Base-by-base conservation (phyloP, 1,139 yeast genomes). In the Scheffersomyces titani region DNA sequence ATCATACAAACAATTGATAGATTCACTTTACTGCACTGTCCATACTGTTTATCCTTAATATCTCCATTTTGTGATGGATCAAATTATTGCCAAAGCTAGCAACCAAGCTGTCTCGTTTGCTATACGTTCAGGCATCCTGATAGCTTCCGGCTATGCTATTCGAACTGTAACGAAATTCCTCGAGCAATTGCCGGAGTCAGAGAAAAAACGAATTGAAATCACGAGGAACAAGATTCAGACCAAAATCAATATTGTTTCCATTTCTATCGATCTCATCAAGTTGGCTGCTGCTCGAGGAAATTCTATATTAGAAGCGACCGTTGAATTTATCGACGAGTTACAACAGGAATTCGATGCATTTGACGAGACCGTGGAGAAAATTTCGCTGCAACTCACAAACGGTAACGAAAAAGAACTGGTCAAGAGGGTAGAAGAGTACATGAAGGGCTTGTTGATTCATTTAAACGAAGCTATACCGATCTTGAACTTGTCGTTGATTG, bases 31-130 rank as follows among this genome's bases (percentile, higher is more conserved):
- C 7, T 19, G 18, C 18, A 46, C 7, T 16, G 4, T 19, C 22
- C 49, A 19, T 22, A 7, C n/a, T 21, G 1, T 21, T 44, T n/a
- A 44, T 51, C 16, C 20, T 7, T 16, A 16, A 51, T 20, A 3
- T 9, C 6, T 2, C 40, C 16, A 30, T 30, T 9, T 16, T 40
- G 36, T 51, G 22, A 69, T 70, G 73, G 73, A 70, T 54, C 70
- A 66, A 44, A 67, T 70, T 16, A 63, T 70, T 11, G 69, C 70
- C 22, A 82, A 85, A 72, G 96, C 96, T 3, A 89, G 93, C 44
- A 86, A 85, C 56, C 94, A 90, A 63, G 92, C 92, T 1, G 91
- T 90, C 9, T 84, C 92, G 2, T 88, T 90, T 73, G 96, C 96
- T 11, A 86, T 90, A 49, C 76, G 90, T 57, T 89, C 94, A 1